Conservation (phyloP, 2,329 filamentous ascomycete species). For the Pseudonectria foliicola region DNA sequence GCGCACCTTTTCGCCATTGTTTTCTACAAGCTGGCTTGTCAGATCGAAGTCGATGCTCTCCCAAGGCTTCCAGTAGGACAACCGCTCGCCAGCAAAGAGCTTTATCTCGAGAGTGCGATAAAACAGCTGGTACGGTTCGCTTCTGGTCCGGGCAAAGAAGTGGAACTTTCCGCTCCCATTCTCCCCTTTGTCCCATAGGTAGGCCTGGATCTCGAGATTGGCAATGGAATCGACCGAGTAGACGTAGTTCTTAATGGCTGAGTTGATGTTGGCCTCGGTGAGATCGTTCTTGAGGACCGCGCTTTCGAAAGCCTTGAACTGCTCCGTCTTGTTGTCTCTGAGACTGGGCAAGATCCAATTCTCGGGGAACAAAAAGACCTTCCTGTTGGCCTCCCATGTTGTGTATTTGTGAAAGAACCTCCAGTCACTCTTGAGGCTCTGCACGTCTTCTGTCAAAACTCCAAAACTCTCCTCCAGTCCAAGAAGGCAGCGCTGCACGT, state of each 20-base stretch:
- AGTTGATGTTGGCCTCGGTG: neutral
- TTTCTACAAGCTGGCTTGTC: too few relatives aligned
- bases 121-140: neutral
- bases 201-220: neutral
- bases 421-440: too few relatives aligned
- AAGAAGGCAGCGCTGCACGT: constrained; percentile 9
- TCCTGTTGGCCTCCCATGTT: constrained; percentile 2
- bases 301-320: constrained; percentile 2
- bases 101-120: too few relatives aligned
- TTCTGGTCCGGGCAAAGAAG: neutral
- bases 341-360: constrained; percentile 7
- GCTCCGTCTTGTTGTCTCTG: constrained; percentile 3
- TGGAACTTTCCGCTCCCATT: too few relatives aligned
- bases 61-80: too few relatives aligned
- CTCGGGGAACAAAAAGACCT: constrained; percentile 6
- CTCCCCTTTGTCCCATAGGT: neutral
- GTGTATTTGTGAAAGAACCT: too few relatives aligned
- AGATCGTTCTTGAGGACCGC: constrained; percentile 1
- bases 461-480: too few relatives aligned
- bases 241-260: neutral
- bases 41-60: too few relatives aligned
- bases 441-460: too few relatives aligned
- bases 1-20: too few relatives aligned
- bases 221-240: neutral
- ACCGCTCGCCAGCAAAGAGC: too few relatives aligned